Base-by-base conservation (phyloP, 352 stramenopile genomes). In the Pythium grandisporangium region DNA sequence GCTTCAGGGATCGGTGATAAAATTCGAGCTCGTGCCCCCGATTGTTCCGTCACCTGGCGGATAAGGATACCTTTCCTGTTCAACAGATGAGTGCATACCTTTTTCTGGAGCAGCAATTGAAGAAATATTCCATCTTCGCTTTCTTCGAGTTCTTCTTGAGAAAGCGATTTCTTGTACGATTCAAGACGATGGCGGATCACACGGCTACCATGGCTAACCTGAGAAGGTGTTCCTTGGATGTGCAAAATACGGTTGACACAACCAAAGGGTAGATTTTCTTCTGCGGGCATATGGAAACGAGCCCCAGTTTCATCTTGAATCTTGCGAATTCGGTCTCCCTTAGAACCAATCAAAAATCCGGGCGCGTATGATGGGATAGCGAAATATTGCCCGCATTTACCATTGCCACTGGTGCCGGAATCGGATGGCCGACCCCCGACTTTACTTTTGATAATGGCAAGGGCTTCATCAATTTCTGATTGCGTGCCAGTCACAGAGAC, bases 161-260 rank as follows among this genome's bases (percentile, higher is more conserved):
- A n/a, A n/a, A n/a, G n/a, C n/a, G n/a, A n/a, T n/a, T n/a, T n/a
- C n/a, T n/a, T 21, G 17, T 51, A 63, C 3, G 45, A 42, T n/a
- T 59, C 37, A n/a, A 82, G 30, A 13, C 63, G 66, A 23, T 70
- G 50, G 16, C 55, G 58, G 8, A 88, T 41, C 17, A 59, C 64
- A 8, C 32, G 42, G 5, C 46, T 37, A 8, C 71, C 71, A 21
- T 64, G 59, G 29, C 81, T 60, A 14, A 62, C 46, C 34, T 85
- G 65, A 17, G 68, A 51, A 11, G n/a, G 37, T 6, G 36, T 66
- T 26, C 75, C 75, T 55, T 84, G 71, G 10, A 88, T 58, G 39
- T 88, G 75, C 11, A 85, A 42, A 23, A 71, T 67, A 16, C 68
- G 67, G 50, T 85, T 85, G 10, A 81, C 20, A 34, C 66, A 69